These are phyloP conservation scores for Annulohypoxylon bovei DNA, from an alignment of 495 filamentous ascomycete species.

Conservation along the genomic window DNA sequence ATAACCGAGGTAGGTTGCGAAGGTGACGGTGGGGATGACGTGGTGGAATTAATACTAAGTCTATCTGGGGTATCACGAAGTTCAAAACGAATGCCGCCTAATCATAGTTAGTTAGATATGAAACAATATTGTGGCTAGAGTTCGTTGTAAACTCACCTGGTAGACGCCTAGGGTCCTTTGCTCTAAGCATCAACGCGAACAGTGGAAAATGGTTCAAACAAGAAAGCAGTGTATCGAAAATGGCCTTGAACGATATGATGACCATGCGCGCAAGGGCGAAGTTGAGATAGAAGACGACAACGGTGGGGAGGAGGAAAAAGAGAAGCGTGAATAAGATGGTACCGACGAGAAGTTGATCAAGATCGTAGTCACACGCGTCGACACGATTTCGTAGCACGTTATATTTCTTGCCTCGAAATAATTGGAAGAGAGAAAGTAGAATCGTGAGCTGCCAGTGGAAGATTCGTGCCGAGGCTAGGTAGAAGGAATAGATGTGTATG, in stretches of 20 bases:
- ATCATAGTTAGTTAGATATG: conserved; percentile 29
- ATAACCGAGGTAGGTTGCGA: conserved; percentile 75
- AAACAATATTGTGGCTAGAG: conserved; percentile 7
- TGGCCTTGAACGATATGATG: conserved; percentile 90
- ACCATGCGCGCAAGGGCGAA: conserved; percentile 94
- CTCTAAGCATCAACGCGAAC: conserved; percentile 94
- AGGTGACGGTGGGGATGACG: conserved; percentile 27
- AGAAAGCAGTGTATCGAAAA: conserved; percentile 88
- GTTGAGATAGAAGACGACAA: conserved; percentile 95
- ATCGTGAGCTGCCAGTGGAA: conserved; percentile 99
- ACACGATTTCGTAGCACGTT: conserved; percentile 97
- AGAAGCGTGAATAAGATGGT: conserved; percentile 96
- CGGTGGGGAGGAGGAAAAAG: conserved; percentile 94
- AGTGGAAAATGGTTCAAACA: conserved; percentile 98
- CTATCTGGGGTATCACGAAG: conserved; percentile 76
- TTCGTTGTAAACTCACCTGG: conserved; percentile 67
- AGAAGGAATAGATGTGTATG: conserved; percentile 97
- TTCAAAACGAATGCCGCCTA: conserved; percentile 90
- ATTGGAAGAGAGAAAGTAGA: conserved; percentile 94
- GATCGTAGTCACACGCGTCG: conserved; percentile 98
- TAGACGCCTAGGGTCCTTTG: conserved; percentile 91
- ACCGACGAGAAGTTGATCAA: conserved; percentile 95
- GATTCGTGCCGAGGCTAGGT: conserved; percentile 93
- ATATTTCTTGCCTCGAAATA: conserved; percentile 97
- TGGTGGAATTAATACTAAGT: conserved; percentile 49